phyloP scores from a whole-genome alignment of 768 basidiomycete species.

The Leccinum rimulosum region DNA sequence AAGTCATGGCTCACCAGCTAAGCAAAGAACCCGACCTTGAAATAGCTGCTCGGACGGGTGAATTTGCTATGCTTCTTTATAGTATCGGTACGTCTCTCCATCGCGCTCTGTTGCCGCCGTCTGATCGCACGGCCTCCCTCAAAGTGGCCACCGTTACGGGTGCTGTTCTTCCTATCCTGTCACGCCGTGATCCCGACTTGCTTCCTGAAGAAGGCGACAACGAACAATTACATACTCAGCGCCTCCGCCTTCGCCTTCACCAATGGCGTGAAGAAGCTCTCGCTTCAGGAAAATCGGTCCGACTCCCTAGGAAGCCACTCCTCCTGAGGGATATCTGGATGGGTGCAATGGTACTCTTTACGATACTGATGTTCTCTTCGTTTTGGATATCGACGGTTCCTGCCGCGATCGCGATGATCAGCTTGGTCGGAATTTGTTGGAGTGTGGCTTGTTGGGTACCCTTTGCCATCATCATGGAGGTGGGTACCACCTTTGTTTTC shows the following conservation, averaged over 20 bases:
- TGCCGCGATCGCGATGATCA: conserved; percentile 79
- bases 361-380: conserved; percentile 74
- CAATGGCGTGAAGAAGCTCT: conserved; percentile 87
- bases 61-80: conserved; percentile 86
- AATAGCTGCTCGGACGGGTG: conserved; percentile 79
- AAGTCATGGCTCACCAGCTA: conserved; percentile 85
- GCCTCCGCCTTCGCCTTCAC: conserved; percentile 67
- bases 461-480: conserved; percentile 98
- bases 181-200: conserved; percentile 77
- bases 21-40: conserved; percentile 76
- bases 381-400: conserved; percentile 79
- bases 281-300: conserved; percentile 67
- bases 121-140: neutral
- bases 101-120: neutral
- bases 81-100: conserved; percentile 63
- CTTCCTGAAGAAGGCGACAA: conserved; percentile 66
- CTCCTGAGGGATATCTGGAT: conserved; percentile 94
- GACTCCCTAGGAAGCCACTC: conserved; percentile 85
- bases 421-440: conserved; percentile 91
- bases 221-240: conserved; percentile 70
- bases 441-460: conserved; percentile 98
- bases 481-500: conserved; percentile 45
- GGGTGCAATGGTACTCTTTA: conserved; percentile 80
- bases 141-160: conserved; percentile 86
- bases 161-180: conserved; percentile 74